These are phyloP conservation scores for Hericium rajendrae DNA, from an alignment of 768 basidiomycete genomes.

Conservation along the genomic window DNA sequence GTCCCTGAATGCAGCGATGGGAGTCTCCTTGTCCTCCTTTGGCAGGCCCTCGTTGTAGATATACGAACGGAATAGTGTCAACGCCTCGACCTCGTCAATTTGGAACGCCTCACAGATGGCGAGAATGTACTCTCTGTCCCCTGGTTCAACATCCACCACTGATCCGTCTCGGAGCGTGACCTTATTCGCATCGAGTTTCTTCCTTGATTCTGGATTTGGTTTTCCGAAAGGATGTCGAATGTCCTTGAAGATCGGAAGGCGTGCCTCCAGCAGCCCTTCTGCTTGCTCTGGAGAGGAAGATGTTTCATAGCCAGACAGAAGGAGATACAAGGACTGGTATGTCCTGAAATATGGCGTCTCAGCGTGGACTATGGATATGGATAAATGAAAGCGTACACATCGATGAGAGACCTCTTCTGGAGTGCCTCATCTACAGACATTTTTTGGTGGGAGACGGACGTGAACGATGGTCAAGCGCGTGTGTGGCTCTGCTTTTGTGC, in stretches of 20 bases:
- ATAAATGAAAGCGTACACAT: not conserved
- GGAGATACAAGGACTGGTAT: slow-evolving; percentile 51
- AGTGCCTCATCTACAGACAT: not conserved
- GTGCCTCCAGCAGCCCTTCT: slow-evolving; percentile 46
- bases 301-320: slow-evolving; percentile 50
- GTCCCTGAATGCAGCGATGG: slow-evolving; percentile 37
- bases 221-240: slow-evolving; percentile 58
- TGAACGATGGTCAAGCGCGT: not conserved
- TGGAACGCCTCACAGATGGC: slow-evolving; percentile 65
- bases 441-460: not conserved
- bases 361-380: not conserved
- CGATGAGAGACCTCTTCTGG: not conserved
- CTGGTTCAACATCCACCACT: slow-evolving; percentile 50
- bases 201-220: slow-evolving; percentile 58
- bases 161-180: slow-evolving; percentile 63
- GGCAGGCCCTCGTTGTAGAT: slow-evolving; percentile 58
- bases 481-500: not conserved
- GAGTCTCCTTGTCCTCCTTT: slow-evolving; percentile 22
- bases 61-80: slow-evolving; percentile 66
- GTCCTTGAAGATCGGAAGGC: slow-evolving; percentile 46
- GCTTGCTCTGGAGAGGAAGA: slow-evolving; percentile 49
- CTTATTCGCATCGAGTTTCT: slow-evolving; percentile 55
- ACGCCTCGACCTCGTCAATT: slow-evolving; percentile 75
- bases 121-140: slow-evolving; percentile 58
- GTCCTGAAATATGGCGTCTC: slow-evolving; percentile 33